Evolutionary conservation across 345 rosid species (phyloP), one percentile per base, ranked within the genome.

Genomic region (Passiflora organensis): DNA sequence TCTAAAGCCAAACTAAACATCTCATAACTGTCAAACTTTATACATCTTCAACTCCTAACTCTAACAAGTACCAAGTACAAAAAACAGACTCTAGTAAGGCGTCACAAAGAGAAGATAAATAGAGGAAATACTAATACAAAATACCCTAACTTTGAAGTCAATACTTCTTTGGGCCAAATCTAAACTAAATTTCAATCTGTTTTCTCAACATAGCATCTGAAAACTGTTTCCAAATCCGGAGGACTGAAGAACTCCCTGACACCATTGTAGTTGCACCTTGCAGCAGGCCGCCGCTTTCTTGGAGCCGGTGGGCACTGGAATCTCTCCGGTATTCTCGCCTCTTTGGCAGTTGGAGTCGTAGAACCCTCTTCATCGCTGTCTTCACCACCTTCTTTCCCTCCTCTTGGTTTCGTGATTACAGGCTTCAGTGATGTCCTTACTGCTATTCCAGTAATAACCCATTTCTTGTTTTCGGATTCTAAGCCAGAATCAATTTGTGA

Each of bases 301-400:
- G 95, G 95, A 2, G 97, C 94, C 1, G 85, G 91, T 32, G 95
- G 97, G 73, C 97, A 90, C 12, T 72, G 59, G 28, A 82, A 37
- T 56, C 58, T 82, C 63, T 81, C 85, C 18, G 95, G 85, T 70
- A 85, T 78, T 68, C 88, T 90, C 12, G 90, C 54, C 71, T 84
- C 94, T 55, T 66, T 84, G 1, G 80, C 88, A 2, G 89, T 90
- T 6, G 97, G 97, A 0, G 97, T 90, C 1, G 86, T 90, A 1
- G 80, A 82, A 43, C 63, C 38, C 36, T 72, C 74, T 57, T 80
- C 86, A 39, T 50, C 43, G 0, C 41, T 56, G 0, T 61, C 83
- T 1, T 60, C 72, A 13, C 53, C 79, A 4, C 32, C 62, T 42
- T 63, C 77, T 62, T 65, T 69, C 0, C 41, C 69, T 3, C 34